These are phyloP conservation scores for Funneliformis caledonium DNA, from an alignment of 371 early-diverging fungal genomes.

Conservation along the genomic window DNA sequence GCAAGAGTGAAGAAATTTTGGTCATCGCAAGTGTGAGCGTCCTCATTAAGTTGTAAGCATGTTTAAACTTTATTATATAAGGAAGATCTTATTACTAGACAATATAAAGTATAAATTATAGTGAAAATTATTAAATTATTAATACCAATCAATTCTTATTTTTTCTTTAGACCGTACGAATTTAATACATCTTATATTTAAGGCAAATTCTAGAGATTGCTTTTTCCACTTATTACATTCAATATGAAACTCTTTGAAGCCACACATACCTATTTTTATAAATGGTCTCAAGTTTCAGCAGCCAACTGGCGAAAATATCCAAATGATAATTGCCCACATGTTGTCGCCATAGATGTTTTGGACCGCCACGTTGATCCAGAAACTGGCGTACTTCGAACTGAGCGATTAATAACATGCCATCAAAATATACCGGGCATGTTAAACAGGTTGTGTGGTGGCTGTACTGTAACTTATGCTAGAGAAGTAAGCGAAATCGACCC, in stretches of 20 bases:
- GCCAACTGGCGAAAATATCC: conserved; percentile 98
- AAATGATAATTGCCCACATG: conserved; percentile 90
- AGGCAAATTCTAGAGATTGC: neutral
- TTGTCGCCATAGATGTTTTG: conserved; percentile 89
- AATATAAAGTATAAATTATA: too few species aligned
- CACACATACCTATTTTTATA: conserved; percentile 55
- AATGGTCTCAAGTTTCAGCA: conserved; percentile 86
- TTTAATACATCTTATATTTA: too few species aligned
- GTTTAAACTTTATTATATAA: too few species aligned
- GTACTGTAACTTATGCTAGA: conserved; percentile 78
- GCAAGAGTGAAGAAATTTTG: too few species aligned
- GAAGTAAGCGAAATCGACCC: conserved; percentile 89
- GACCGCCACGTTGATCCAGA: conserved; percentile 78
- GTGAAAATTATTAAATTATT: too few species aligned
- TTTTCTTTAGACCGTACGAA: neutral
- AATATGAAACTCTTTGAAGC: conserved; percentile 36
- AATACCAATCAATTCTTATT: neutral
- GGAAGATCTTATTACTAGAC: too few species aligned
- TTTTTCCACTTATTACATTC: neutral
- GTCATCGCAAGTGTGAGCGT: too few species aligned
- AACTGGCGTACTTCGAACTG: conserved; percentile 85
- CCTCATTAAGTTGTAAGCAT: too few species aligned
- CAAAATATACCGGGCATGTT: conserved; percentile 85
- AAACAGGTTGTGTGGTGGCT: conserved; percentile 65
- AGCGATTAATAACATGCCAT: conserved; percentile 86